Base-by-base conservation (phyloP, 257 asterid species). In the Ilex asprella region DNA sequence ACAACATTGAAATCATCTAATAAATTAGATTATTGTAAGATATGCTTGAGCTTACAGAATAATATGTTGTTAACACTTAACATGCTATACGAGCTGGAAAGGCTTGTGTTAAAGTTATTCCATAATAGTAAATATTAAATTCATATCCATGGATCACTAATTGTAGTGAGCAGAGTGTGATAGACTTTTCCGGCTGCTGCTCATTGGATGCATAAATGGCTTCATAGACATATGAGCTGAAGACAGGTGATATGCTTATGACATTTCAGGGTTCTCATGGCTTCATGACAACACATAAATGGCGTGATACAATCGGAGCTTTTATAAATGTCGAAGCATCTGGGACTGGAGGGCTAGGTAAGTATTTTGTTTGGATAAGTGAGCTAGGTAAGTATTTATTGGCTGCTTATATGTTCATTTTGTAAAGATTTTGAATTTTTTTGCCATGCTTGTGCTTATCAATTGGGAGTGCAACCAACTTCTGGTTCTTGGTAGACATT, bases 271-370 rank as follows among this genome's bases (percentile, higher is more conserved):
- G 99, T 64, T 86, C 99, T 21, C 99, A 93, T 72, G 99, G 99
- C 70, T 93, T 93, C 78, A 87, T 89, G 83, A 93, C 95, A 62
- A 82, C 96, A 10, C 88, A 93, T 76, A 89, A 83, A 73, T 93
- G 99, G 99, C 80, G 81, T 49, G 88, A 87, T 72, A 85, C 89
- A n/a, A 61, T 93, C 56, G 96, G 97, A 64, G 97, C 97, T 72
- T 84, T 89, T 76, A 75, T 93, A 58, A 64, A 93, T 61, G 60
- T 93, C 60, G 99, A 93, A 82, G 99, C 99, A 61, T 82, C 94
- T 82, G 99, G 99, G 70, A 89, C 91, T 15, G 99, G 97, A 70
- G 99, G 99, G 73, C 68, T 78, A 62, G 99, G 99, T 93, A 63
- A 67, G 77, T 72, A 13, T 43, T 41, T 76, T 53, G 49, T 56